Base-by-base conservation (phyloP, 2,329 filamentous ascomycete species). In the Sordariomycetes sp. region DNA sequence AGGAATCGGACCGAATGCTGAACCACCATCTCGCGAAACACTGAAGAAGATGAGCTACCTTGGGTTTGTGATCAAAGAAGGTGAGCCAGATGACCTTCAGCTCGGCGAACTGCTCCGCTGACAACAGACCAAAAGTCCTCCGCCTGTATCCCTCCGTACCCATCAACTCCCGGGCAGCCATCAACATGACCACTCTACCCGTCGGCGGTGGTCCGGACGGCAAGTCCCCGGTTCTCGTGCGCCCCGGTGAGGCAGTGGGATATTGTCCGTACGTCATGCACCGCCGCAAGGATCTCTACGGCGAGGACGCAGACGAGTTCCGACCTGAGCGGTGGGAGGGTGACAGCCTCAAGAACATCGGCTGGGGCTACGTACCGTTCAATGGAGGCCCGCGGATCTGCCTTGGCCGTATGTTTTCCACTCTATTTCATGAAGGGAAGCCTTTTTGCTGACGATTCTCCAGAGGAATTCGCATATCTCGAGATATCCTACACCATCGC, bases 341-440 rank as follows among this genome's bases (percentile, higher is more conserved):
- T 6, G 40, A 51, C 4, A 45, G 47, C 17, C 47, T 21, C 3
- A 18, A 26, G 15, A 24, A 33, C 21, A 28, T 28, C 12, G 25
- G 25, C 14, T 33, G 21, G 16, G 48, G 54, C 8, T 64, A 56
- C 35, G 38, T 63, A 7, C 59, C 59, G 5, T 65, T 64, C 42
- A 63, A 59, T 39, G 61, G 59, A 4, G 59, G 58, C 1, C 61
- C 59, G 6, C 43, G 60, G 18, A 58, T 61, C 18, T 63, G 60
- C 39, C 50, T 62, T 10, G 61, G 58, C 17, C 53, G 55, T 46
- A 40, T 50, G 42, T 56, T 11, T 17, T n/a, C n/a, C n/a, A n/a
- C n/a, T n/a, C 30, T 21, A n/a, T 32, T 20, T 17, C 32, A 20
- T 18, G 3, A 8, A 16, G 8, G 8, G 8, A 14, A 5, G 25